Base-by-base conservation (phyloP, 2,329 filamentous ascomycete species). In the Colletotrichum sp. region DNA sequence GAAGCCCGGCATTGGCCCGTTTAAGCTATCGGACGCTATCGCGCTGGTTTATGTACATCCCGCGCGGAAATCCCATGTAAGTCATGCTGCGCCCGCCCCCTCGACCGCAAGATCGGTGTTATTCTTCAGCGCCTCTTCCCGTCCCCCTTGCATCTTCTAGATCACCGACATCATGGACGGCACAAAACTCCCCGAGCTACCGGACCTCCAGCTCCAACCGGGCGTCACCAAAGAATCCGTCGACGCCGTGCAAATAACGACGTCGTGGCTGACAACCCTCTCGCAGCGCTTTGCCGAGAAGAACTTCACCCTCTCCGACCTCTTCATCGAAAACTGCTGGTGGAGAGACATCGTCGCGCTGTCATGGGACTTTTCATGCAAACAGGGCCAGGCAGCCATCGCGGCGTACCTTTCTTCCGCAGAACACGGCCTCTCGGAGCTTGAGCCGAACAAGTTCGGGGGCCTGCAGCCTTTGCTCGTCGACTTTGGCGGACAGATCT, bases 351-450 rank as follows among this genome's bases (percentile, higher is more conserved):
- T 81, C 28, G 66, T 82, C 10, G 77, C 61, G 3, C 74, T 83
- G 5, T 77, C 74, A 9, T 83, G 82, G 81, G 82, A 83, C 72
- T 81, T 80, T 65, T 77, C 78, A 21, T 81, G 80, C 6, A 79
- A 81, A 18, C 79, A 78, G 3, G 79, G 80, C 10, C 73, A 68
- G 7, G 71, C 73, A 5, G 32, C 52, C 1, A 79, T 82, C 24
- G 21, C 39, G 39, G 43, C 61, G 14, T 79, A 77, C 32, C 43
- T 80, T 2, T 14, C 43, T 7, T 43, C 57, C 6, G 75, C 78
- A 16, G 48, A 59, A 4, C 69, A 78, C 16, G 64, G 18, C 3
- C 59, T 77, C 7, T 59, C 67, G 9, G 18, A 67, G 8, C 66
- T 78, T n/a, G 48, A 68, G 26, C 48, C 71, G 13, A 61, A 63